phyloP scores from a whole-genome alignment of 2,329 filamentous ascomycete species.

The Cordyceps cicadae region DNA sequence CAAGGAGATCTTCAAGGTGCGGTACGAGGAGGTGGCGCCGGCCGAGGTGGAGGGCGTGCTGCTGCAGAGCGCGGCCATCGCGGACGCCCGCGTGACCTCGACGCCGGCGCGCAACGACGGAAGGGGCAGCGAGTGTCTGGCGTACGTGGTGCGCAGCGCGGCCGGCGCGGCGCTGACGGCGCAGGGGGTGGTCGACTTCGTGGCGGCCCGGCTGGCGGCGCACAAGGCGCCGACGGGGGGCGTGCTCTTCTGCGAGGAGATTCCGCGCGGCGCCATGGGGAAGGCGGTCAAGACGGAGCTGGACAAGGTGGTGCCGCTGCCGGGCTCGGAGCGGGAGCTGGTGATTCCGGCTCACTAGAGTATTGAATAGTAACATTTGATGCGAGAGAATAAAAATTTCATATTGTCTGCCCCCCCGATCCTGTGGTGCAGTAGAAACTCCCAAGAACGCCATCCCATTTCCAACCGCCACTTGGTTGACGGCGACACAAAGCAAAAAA shows the following conservation, averaged over 20 bases:
- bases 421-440: background rate
- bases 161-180: background rate
- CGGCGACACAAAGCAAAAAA: background rate
- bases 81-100: background rate
- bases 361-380: background rate
- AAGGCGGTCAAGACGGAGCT: background rate
- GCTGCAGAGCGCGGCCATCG: background rate
- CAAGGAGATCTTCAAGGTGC: slow-evolving; percentile 10
- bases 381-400: background rate
- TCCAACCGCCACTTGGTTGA: background rate
- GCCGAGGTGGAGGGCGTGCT: slow-evolving; percentile 5
- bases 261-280: slow-evolving; percentile 1
- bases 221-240: slow-evolving; percentile 5
- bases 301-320: background rate
- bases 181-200: background rate
- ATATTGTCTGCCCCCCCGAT: background rate
- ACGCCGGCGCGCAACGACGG: background rate
- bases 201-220: background rate
- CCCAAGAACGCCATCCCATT: slow-evolving; percentile 2
- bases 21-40: background rate
- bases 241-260: slow-evolving; percentile 2
- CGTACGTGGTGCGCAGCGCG: background rate
- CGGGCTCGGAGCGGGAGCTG: background rate
- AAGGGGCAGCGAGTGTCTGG: slow-evolving; percentile 2
- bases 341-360: background rate